phyloP scores from a whole-genome alignment of 768 basidiomycete species.

The Russula compacta region DNA sequence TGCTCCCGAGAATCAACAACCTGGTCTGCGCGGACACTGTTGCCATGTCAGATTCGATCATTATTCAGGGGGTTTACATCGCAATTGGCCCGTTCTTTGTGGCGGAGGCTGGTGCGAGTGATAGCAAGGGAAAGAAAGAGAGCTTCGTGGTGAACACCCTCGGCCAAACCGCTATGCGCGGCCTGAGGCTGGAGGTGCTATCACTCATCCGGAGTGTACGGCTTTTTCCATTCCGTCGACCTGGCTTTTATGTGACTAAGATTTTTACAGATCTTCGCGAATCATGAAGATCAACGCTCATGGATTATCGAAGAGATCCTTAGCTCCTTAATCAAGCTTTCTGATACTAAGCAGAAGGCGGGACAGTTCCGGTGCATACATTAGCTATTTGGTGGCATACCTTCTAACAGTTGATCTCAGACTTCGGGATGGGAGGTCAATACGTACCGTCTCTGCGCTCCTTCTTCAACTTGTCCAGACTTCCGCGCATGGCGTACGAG shows the following conservation, averaged over 20 bases:
- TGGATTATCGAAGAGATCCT: constrained; percentile 99
- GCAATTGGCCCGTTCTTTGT: constrained; percentile 93
- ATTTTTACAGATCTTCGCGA: constrained; percentile 69
- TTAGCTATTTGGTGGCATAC: not conserved
- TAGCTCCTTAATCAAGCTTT: constrained; percentile 79
- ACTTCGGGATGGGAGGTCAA: constrained; percentile 81
- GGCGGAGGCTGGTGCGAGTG: constrained; percentile 53
- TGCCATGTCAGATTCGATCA: constrained; percentile 82
- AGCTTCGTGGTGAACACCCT: constrained; percentile 53
- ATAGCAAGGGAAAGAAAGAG: constrained; percentile 49
- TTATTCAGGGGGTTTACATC: constrained; percentile 89
- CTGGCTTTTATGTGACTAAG: constrained; percentile 9
- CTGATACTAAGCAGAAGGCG: constrained; percentile 82
- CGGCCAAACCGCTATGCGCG: constrained; percentile 73
- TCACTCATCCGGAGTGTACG: constrained; percentile 79
- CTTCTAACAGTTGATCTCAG: constrained; percentile 32
- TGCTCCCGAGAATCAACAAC: constrained; percentile 64
- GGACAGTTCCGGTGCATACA: constrained; percentile 72
- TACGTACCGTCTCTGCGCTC: constrained; percentile 88
- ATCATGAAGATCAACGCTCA: constrained; percentile 80
- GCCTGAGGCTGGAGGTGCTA: constrained; percentile 71
- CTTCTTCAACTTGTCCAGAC: constrained; percentile 95
- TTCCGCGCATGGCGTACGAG: constrained; percentile 77
- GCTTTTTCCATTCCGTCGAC: not conserved
- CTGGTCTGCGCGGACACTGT: constrained; percentile 65